A percentile compares a stretch with the other conserved stretches of the same genome.
Conservation (phyloP, 2,329 filamentous ascomycete genomes). For the Nemania serpens region DNA sequence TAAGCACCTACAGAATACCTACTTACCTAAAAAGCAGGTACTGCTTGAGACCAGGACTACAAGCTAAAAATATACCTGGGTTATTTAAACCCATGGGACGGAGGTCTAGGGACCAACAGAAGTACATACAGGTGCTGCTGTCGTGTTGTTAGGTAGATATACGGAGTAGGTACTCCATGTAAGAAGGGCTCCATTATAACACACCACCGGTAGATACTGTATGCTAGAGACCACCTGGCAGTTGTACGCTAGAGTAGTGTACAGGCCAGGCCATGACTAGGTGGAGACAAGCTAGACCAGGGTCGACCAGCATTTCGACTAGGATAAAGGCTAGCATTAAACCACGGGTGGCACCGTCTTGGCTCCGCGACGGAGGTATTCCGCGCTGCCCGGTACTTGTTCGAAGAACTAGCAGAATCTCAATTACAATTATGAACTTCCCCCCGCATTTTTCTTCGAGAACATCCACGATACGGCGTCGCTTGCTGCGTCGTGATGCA, state of each 20-base stretch:
- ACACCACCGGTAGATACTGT: too few relatives aligned
- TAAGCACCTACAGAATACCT: too few relatives aligned
- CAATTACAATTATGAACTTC: neutral
- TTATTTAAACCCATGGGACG: too few relatives aligned
- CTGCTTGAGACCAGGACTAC: neutral
- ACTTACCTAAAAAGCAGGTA: too few relatives aligned
- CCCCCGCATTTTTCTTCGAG: constrained; percentile 7
- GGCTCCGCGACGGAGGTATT: constrained; percentile 21
- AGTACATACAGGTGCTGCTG: too few relatives aligned
- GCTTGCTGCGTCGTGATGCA: neutral
- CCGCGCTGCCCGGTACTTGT: constrained; percentile 21
- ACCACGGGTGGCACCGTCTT: constrained; percentile 26
- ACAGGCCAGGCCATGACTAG: neutral
- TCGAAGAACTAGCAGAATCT: neutral
- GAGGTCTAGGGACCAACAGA: too few relatives aligned
- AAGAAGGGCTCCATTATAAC: too few relatives aligned
- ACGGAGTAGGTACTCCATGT: too few relatives aligned
- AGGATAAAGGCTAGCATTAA: constrained; percentile 1
- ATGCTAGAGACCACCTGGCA: too few relatives aligned
- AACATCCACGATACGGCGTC: neutral
- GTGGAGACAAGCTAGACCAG: neutral
- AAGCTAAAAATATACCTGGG: neutral
- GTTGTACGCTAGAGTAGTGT: too few relatives aligned
- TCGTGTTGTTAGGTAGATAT: too few relatives aligned
- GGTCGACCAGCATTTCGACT: neutral